Percentiles rank a stretch among this genome's conserved stretches.
phyloP scores from a whole-genome alignment of 1,284 basidiomycete species.

The Leccinum subrobustum region DNA sequence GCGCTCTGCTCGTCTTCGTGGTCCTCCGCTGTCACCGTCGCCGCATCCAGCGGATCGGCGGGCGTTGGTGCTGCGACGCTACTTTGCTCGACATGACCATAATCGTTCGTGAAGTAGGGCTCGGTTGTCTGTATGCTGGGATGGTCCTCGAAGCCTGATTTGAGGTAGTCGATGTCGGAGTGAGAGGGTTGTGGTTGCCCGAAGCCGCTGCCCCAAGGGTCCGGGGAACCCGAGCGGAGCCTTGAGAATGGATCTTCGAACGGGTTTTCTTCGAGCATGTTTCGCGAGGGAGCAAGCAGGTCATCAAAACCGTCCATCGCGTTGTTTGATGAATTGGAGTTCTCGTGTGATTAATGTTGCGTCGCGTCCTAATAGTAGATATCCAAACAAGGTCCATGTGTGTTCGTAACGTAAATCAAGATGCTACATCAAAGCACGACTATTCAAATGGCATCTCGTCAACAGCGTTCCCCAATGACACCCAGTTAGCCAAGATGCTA shows the following conservation, averaged over 20 bases:
- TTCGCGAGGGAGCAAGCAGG: constrained; percentile 61
- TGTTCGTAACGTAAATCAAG: constrained; percentile 14
- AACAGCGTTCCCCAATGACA: constrained; percentile 64
- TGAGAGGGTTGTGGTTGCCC: constrained; percentile 27
- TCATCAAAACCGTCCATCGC: constrained; percentile 76
- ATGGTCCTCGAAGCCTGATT: constrained; percentile 36
- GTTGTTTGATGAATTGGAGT: not conserved
- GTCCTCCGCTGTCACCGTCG: constrained; percentile 34
- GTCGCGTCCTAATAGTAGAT: not conserved
- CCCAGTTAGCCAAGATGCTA: constrained; percentile 68
- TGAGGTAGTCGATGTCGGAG: constrained; percentile 31
- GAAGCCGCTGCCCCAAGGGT: constrained; percentile 64
- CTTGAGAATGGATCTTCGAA: constrained; percentile 74
- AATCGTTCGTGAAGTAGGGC: constrained; percentile 18
- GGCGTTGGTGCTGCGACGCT: constrained; percentile 13
- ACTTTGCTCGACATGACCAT: constrained; percentile 15
- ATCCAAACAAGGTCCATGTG: constrained; percentile 14
- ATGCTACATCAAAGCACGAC: constrained; percentile 11
- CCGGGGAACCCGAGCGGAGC: constrained; percentile 61
- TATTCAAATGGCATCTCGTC: constrained; percentile 84
- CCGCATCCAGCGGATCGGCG: constrained; percentile 47
- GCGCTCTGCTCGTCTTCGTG: constrained; percentile 39
- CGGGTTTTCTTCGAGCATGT: constrained; percentile 67
- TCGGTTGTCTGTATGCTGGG: constrained; percentile 27
- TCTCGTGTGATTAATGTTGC: not conserved